Conservation (phyloP, 176 grass and related monocot genomes). For the Dendrocalamus sinicus region DNA sequence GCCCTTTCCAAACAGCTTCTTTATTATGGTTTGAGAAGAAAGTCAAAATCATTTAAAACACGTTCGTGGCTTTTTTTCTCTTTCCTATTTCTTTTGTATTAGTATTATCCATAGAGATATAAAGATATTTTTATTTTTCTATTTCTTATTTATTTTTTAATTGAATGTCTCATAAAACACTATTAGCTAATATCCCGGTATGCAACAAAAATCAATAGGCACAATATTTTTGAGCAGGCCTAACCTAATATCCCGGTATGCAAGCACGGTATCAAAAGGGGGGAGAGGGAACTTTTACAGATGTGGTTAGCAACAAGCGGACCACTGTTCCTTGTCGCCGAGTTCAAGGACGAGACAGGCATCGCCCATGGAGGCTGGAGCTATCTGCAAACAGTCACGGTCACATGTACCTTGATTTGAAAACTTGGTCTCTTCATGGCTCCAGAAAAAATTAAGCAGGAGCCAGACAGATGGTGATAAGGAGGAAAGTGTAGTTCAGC, state of each 20-base stretch:
- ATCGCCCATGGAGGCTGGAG: constrained; percentile 38
- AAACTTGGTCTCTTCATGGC: constrained; percentile 57
- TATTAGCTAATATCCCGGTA: no score
- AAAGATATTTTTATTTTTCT: no score
- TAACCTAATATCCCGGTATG: constrained; percentile 34
- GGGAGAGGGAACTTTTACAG: constrained; percentile 40
- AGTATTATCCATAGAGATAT: no score
- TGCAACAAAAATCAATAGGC: no score
- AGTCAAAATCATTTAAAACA: no score
- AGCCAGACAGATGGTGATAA: constrained; percentile 28
- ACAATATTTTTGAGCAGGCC: no score
- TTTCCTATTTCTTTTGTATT: no score
- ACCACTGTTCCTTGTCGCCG: constrained; percentile 49
- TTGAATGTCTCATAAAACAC: no score
- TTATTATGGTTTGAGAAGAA: no score
- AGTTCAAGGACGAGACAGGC: constrained; percentile 55
- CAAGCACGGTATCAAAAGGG: constrained; percentile 52
- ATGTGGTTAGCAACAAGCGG: constrained; percentile 51
- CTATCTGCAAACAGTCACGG: constrained; percentile 52
- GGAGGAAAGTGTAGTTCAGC: constrained; percentile 26
- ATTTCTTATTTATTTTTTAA: no score
- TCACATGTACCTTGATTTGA: constrained; percentile 57
- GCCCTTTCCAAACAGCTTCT: no score
- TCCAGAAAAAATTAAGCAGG: constrained; percentile 18
- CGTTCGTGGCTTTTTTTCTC: no score